Conservation (phyloP, 305 asterid genomes). For the Salvia sclarea region DNA sequence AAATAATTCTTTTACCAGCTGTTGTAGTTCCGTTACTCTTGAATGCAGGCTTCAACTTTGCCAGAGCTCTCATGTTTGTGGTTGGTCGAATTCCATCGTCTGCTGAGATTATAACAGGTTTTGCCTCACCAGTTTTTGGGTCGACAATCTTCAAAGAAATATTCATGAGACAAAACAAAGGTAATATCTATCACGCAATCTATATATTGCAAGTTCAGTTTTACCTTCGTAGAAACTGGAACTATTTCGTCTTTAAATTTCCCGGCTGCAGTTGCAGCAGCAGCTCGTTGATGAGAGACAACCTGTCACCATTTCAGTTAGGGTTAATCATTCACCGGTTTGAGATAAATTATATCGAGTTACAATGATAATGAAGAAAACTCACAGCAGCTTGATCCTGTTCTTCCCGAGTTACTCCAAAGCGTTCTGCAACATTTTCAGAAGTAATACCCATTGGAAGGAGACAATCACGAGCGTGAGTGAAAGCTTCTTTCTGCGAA, state of each 20-base stretch:
- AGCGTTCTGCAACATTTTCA: conserved; percentile 94
- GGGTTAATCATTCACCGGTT: no score
- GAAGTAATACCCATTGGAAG: conserved; percentile 99
- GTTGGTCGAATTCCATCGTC: conserved; percentile 94
- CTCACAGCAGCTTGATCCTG: conserved; percentile 99
- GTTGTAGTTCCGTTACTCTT: conserved; percentile 97
- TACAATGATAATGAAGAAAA: conserved; percentile 26
- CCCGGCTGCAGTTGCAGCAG: conserved; percentile 96
- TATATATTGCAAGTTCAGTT: no score
- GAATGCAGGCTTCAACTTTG: conserved; percentile 85
- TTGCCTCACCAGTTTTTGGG: conserved; percentile 90
- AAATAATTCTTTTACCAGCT: conserved; percentile 92
- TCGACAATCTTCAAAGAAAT: conserved; percentile 43
- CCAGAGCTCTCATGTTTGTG: conserved; percentile 60
- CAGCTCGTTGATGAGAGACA: conserved; percentile 91
- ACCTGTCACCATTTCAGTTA: conserved; percentile 56
- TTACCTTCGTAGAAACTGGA: conserved; percentile 65
- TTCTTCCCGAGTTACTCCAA: conserved; percentile 85
- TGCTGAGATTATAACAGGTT: conserved; percentile 70
- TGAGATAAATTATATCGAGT: no score
- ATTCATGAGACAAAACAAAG: no score
- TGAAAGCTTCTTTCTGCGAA: no score
- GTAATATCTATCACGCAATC: no score
- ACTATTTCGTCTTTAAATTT: conserved; percentile 88
- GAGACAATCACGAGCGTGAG: conserved; percentile 96